Base-by-base conservation (phyloP, 2,329 filamentous ascomycete species). In the Talaromyces sp. region DNA sequence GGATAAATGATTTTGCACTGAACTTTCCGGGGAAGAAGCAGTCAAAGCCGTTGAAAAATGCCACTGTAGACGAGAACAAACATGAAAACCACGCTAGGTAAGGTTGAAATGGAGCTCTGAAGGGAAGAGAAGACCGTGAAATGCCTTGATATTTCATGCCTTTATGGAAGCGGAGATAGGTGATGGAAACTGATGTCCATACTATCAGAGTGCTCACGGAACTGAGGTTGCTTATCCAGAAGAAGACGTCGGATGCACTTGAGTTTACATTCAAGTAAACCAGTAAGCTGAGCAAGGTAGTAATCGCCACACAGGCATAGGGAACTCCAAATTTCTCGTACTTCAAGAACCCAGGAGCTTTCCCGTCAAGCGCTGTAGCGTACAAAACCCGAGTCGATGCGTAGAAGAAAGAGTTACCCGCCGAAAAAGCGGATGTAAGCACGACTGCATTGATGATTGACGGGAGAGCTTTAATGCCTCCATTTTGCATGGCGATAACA, bases 361-460 rank as follows among this genome's bases (percentile, higher is more conserved):
- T 66, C 2, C 73, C 70, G 25, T 65, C 65, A 5, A 73, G 67
- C 2, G 81, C 79, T 15, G 84, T 75, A 2, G 73, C 70, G 63
- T 80, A 81, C 28, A 81, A 72, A 51, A 77, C 77, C 53, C 80
- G 75, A 5, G 78, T 79, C 2, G 75, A 77, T 11, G 74, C 75
- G 67, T 78, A 82, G 43, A 90, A 73, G 65, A 80, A 83, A 61
- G 86, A 84, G 62, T 89, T 90, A 0, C 83, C 85, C 0, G 86
- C 80, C 0, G 86, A 89, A 72, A 83, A 86, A 0, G 86, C 87
- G 0, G 85, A 88, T 0, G 84, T 88, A 59, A 91, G 79, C 62
- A 92, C 85, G 17, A 89, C 79, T 36, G 86, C 87, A 69, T 92
- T 92, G 71, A 91, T 85, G 57, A 91, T 81, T 15, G 83, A 84